Conservation (phyloP, 2,329 filamentous ascomycete genomes). For the Penicillium sp. region DNA sequence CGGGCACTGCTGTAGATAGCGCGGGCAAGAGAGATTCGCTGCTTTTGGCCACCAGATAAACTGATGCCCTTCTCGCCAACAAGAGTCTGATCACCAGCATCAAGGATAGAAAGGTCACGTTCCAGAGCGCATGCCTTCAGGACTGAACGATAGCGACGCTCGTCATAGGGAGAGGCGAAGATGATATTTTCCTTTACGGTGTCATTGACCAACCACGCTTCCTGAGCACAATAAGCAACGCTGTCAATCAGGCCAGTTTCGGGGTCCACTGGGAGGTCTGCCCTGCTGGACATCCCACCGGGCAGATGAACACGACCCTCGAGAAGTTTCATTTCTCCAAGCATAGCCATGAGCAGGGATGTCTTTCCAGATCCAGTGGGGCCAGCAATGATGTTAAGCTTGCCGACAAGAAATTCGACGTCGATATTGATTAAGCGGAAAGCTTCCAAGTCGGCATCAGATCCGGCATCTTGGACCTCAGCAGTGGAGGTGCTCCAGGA, state of each 20-base stretch:
- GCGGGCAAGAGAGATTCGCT: slow-evolving; percentile 92
- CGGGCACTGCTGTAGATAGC: slow-evolving; percentile 94
- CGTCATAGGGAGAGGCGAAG: slow-evolving; percentile 77
- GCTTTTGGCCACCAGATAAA: slow-evolving; percentile 94
- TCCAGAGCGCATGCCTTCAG: slow-evolving; percentile 88
- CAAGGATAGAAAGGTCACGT: slow-evolving; percentile 86
- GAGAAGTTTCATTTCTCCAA: slow-evolving; percentile 91
- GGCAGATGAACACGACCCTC: slow-evolving; percentile 80
- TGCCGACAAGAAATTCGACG: slow-evolving; percentile 76
- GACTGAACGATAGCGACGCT: slow-evolving; percentile 80
- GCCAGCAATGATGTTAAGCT: slow-evolving; percentile 88
- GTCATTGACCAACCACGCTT: slow-evolving; percentile 94
- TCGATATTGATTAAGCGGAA: slow-evolving; percentile 83
- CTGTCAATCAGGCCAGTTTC: slow-evolving; percentile 86
- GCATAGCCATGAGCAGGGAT: slow-evolving; percentile 88
- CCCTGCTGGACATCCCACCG: slow-evolving; percentile 72
- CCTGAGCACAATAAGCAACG: slow-evolving; percentile 93
- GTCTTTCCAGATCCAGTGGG: slow-evolving; percentile 95
- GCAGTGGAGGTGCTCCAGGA: slow-evolving; percentile 72
- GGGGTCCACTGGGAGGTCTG: slow-evolving; percentile 77
- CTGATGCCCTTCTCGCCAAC: slow-evolving; percentile 98
- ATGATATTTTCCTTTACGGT: slow-evolving; percentile 95
- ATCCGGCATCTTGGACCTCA: slow-evolving; percentile 55
- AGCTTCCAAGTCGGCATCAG: slow-evolving; percentile 65
- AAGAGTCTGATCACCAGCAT: slow-evolving; percentile 86